Evolutionary conservation across 2,329 filamentous ascomycete species (phyloP), one percentile per base, ranked within the genome.

Genomic region (Magnaporthiopsis rhizophila): DNA sequence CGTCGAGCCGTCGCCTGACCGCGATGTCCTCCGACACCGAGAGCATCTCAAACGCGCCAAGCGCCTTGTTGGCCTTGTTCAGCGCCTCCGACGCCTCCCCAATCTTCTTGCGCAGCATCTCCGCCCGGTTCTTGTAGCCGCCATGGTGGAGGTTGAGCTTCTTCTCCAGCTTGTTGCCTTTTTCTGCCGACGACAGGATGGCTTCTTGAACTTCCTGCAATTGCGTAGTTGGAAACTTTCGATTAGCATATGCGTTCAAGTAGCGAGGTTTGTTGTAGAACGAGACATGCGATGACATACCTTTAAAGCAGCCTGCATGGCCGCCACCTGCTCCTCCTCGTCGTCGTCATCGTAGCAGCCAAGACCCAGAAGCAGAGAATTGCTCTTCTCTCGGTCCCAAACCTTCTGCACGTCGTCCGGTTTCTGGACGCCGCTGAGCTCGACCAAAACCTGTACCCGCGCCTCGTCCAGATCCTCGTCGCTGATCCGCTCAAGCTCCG

Each of bases 81-180:
- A 97, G 81, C 2, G 89, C 89, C 26, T 87, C 84, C 32, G 87
- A 85, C 1, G 92, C 91, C 68, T 92, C 90, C 24, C 78, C 76
- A 67, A 96, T 90, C 79, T 97, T 98, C 66, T 87, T 84, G 28
- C 87, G 85, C 32, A 99, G 83, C 69, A 86, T 87, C 75, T 92
- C 92, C 45, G 91, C 87, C 38, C 95, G 89, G 69, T 92, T 88
- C 74, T 93, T 88, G 77, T 99, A 99, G 18, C 95, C 95, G 30
- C 93, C 93, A 2, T 96, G 86, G 71, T 95, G 89, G 64, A 96
- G 81, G 0, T 83, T 82, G n/a, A 99, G 84, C 77, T 95, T 97
- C 84, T 97, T 97, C 77, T 98, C 93, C 1, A 96, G 80, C 76
- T 94, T 96, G 73, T 92, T 91, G 64, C 90, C 91, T 65, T 88